A percentile compares a stretch with the other conserved stretches of the same genome.
These are phyloP conservation scores for Pythium dissotocum DNA, from an alignment of 352 stramenopile genomes.

Conservation along the genomic window DNA sequence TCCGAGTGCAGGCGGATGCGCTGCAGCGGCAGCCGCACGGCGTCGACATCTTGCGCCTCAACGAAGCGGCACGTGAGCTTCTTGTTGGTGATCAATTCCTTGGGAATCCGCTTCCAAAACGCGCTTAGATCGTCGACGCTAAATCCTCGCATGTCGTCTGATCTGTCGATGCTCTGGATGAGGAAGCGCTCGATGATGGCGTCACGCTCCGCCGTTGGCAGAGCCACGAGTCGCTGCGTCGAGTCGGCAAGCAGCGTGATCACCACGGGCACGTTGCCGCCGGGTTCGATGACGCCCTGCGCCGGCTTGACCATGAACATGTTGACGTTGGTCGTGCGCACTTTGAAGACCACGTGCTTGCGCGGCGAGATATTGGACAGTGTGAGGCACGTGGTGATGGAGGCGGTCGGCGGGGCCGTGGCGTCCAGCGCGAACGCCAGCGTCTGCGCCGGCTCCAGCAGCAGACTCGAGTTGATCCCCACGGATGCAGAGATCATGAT, in stretches of 20 bases:
- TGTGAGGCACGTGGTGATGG: slow-evolving; percentile 29
- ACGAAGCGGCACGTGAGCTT: slow-evolving; percentile 75
- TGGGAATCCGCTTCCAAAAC: slow-evolving; percentile 64
- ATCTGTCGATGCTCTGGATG: slow-evolving; percentile 40
- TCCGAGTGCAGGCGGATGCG: slow-evolving; percentile 9
- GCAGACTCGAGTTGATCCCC: slow-evolving; percentile 65
- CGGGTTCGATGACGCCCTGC: slow-evolving; percentile 54
- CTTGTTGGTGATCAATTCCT: slow-evolving; percentile 55
- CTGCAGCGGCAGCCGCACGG: slow-evolving; percentile 10
- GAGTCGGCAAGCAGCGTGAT: slow-evolving; percentile 42
- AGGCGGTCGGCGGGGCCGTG: slow-evolving; percentile 4
- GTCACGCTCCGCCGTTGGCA: slow-evolving; percentile 42
- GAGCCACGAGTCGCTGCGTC: slow-evolving; percentile 34
- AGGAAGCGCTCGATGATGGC: slow-evolving; percentile 44
- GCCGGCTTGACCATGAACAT: slow-evolving; percentile 77
- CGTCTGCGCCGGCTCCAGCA: slow-evolving; percentile 67
- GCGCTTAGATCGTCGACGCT: slow-evolving; percentile 32
- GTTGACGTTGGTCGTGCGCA: slow-evolving; percentile 75
- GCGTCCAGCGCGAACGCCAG: slow-evolving; percentile 44
- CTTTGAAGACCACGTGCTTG: slow-evolving; percentile 71
- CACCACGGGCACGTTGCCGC: slow-evolving; percentile 34
- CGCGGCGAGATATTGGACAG: slow-evolving; percentile 67
- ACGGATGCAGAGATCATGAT: slow-evolving; percentile 76
- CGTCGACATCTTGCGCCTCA: slow-evolving; percentile 31
- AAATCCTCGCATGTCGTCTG: slow-evolving; percentile 31